Evolutionary conservation across 2,329 filamentous ascomycete species (phyloP), one percentile per base, ranked within the genome.

Genomic region (Diaporthe ampelina): DNA sequence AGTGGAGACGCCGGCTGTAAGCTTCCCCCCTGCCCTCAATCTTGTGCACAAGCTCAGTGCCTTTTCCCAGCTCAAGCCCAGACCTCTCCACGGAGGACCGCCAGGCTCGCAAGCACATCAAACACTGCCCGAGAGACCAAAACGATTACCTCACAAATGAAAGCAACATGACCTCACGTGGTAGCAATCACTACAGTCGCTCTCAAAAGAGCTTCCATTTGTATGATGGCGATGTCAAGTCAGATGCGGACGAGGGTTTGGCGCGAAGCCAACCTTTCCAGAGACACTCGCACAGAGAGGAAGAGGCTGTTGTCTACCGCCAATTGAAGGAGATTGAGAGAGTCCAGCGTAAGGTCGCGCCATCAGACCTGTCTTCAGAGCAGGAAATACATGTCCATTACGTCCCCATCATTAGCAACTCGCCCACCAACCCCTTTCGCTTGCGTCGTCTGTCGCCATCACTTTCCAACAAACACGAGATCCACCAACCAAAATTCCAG

Each of bases 331-430:
- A 56, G n/a, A 68, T 70, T 48, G 67, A 71, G 59, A 68, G 67
- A 19, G 40, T 52, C 26, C 68, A 76, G 68, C 74, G 74, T 7
- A 63, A 72, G 32, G 48, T 70, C 17, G 50, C 70, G 10, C 72
- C 72, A 3, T 37, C 74, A 63, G 48, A 43, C 43, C 74, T 70
- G 4, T 72, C 74, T 1, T 59, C 63, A 21, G 71, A 73, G n/a
- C 56, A 73, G 48, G 72, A 74, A 19, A 63, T 76, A 15, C 72
- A 76, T 32, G 50, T 76, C 32, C 74, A 74, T 19, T 74, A 74
- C 61, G 45, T 75, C 17, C 70, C 73, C 26, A 40, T 73, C 70
- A 24, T 73, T 29, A 73, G 56, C 70, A 65, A 32, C 1, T 75
- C 73, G 24, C 43, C 59, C 43, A 45, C 74, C 35, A 59, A 70